Evolutionary conservation across 805 yeast species (phyloP).

Genomic region (Candida orba): DNA sequence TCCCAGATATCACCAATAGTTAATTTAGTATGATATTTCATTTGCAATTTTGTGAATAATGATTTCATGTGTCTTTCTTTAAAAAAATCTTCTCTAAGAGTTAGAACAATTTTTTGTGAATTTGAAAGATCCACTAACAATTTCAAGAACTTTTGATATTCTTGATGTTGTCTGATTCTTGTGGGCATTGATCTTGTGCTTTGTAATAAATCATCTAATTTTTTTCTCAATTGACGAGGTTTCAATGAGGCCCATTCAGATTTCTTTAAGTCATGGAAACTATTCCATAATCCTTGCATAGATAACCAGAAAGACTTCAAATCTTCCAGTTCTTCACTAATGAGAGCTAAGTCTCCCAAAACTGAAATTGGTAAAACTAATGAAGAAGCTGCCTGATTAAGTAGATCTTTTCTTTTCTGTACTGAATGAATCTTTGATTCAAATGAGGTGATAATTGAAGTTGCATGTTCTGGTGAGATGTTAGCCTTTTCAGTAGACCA

Average conservation of each 20-base stretch:
- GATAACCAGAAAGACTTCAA: slow-evolving; percentile 59
- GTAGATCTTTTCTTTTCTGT: slow-evolving; percentile 8
- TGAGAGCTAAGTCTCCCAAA: slow-evolving; percentile 23
- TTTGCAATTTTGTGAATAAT: slow-evolving; percentile 32
- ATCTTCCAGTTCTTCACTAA: slow-evolving; percentile 45
- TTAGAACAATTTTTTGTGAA: slow-evolving; percentile 27
- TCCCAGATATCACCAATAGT: slow-evolving; percentile 46
- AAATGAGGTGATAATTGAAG: slow-evolving; percentile 25
- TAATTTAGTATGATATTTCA: slow-evolving; percentile 1
- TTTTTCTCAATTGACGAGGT: slow-evolving; percentile 36
- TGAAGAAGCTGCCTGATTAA: slow-evolving; percentile 26
- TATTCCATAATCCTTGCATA: slow-evolving; percentile 43
- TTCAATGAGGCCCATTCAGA: slow-evolving; percentile 44
- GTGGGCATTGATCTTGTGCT: slow-evolving; percentile 46
- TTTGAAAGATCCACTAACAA: slow-evolving; percentile 29
- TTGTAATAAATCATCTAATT: slow-evolving; percentile 44
- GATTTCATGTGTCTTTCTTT: slow-evolving; percentile 61
- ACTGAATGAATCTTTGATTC: slow-evolving; percentile 24
- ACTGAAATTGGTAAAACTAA: slow-evolving; percentile 28
- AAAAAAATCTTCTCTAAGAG: slow-evolving; percentile 49
- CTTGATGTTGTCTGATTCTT: slow-evolving; percentile 57
- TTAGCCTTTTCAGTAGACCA: slow-evolving; percentile 48
- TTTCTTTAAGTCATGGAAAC: slow-evolving; percentile 35
- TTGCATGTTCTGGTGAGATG: slow-evolving; percentile 36
- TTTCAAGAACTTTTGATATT: slow-evolving; percentile 52